Base-by-base conservation (phyloP, 306 rosid genomes). In the Trichosanthes cucumerina region DNA sequence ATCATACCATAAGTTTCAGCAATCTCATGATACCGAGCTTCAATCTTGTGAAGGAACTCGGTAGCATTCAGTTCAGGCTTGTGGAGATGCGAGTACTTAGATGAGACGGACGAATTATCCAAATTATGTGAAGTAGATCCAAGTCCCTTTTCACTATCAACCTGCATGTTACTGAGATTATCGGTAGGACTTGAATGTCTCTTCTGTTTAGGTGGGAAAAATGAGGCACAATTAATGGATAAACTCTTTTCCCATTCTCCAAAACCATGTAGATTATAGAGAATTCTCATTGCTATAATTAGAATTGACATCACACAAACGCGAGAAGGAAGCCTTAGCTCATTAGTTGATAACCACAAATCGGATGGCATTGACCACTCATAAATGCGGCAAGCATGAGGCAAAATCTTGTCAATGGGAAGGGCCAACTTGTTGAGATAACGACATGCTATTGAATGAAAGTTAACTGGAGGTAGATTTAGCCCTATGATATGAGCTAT, bases 231-330 rank as follows among this genome's bases (percentile, higher is more conserved):
- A 36, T 16, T 15, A 54, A 34, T 49, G 23, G 87, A 86, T 83
- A 90, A 81, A 83, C 96, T 87, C 83, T 80, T 87, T 82, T 94
- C 98, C 98, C 98, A 94, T 76, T 78, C 94, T 76, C 97, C 96
- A 71, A 86, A 84, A 68, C 96, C 98, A 83, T 94, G 86, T 82
- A 94, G 81, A 57, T 90, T 86, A 83, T 84, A 94, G 68, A 88
- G 80, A 60, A 87, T 87, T 83, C 98, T 87, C 72, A 94, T 90
- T 34, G 95, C 93, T 31, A 92, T 87, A 73, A 92, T 89, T 83
- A 94, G 82, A 81, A 94, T 77, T 39, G 97, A 94, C 90, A 92
- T 90, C 19, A 92, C 96, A 72, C 90, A 88, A 49, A 89, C 93
- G 63, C 93, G 94, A 78, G 92, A 86, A 41, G 98, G 98, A 71